phyloP scores from a whole-genome alignment of 2,329 filamentous ascomycete species.

The Diaporthe ilicicola region DNA sequence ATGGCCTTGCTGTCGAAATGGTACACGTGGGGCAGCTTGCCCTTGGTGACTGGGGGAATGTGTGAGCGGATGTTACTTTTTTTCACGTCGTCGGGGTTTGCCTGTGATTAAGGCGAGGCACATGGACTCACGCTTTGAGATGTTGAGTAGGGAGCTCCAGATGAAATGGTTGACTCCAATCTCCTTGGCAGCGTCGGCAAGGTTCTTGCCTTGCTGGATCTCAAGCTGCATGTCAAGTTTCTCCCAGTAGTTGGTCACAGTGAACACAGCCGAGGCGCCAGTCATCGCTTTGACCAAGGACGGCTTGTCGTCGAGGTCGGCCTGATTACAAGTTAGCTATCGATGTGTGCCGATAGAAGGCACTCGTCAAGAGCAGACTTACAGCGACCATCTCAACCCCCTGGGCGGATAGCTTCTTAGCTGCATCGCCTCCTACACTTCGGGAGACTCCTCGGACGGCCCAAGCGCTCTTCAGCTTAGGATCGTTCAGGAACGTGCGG shows the following conservation, averaged over 20 bases:
- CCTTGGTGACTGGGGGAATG: constrained; percentile 46
- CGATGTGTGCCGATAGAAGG: neutral
- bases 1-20: constrained; percentile 67
- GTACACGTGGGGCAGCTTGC: constrained; percentile 50
- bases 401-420: constrained; percentile 52
- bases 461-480: constrained; percentile 56
- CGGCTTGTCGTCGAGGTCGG: constrained; percentile 57
- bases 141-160: constrained; percentile 52
- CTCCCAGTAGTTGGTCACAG: constrained; percentile 62
- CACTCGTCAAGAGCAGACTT: constrained; percentile 34
- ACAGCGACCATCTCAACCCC: constrained; percentile 60
- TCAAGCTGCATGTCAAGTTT: constrained; percentile 50
- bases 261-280: constrained; percentile 59
- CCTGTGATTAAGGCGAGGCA: neutral
- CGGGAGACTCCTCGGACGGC: constrained; percentile 65
- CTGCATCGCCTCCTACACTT: constrained; percentile 50
- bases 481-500: constrained; percentile 46
- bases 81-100: neutral
- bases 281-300: constrained; percentile 54
- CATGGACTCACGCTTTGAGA: constrained; percentile 47
- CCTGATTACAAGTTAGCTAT: constrained; percentile 40
- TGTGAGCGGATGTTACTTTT: neutral
- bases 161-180: constrained; percentile 52
- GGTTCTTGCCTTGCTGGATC: constrained; percentile 55
- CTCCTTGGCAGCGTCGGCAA: constrained; percentile 56